These are phyloP conservation scores for Plenodomus lindquistii DNA, from an alignment of 2,329 filamentous ascomycete species.

Conservation along the genomic window DNA sequence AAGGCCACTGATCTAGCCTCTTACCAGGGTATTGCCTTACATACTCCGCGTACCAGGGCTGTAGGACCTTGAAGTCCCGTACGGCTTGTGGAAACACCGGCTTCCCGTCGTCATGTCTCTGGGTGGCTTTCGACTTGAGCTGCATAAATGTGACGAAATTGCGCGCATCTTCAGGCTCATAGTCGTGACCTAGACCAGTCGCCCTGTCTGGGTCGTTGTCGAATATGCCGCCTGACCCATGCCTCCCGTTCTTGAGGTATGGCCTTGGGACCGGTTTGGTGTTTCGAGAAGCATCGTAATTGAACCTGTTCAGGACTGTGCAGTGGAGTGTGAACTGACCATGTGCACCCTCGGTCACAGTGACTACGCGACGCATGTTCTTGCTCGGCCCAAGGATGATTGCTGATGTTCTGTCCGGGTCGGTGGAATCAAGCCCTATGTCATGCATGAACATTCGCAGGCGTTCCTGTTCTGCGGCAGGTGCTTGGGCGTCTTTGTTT, in stretches of 20 bases:
- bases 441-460: neutral
- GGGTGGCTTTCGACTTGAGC: neutral
- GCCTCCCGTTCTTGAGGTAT: slow-evolving; percentile 25
- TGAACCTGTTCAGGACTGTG: neutral
- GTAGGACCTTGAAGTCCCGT: neutral
- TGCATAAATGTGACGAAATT: neutral
- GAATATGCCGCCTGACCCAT: slow-evolving; percentile 25
- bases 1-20: slow-evolving; percentile 23
- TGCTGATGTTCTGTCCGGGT: slow-evolving; percentile 2
- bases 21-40: slow-evolving; percentile 23
- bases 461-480: neutral
- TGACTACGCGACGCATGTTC: slow-evolving; percentile 3
- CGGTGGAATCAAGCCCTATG: neutral
- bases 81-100: neutral
- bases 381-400: neutral
- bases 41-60: slow-evolving; percentile 14
- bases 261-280: neutral
- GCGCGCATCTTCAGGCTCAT: slow-evolving; percentile 16
- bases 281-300: neutral
- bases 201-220: slow-evolving; percentile 15
- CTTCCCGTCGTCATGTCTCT: neutral
- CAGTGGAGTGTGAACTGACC: neutral
- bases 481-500: neutral
- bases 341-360: neutral
- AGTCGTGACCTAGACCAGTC: slow-evolving; percentile 27